Percentiles rank a stretch among this genome's conserved stretches.
phyloP scores from a whole-genome alignment of 345 rosid species.

The Populus ilicifolia region DNA sequence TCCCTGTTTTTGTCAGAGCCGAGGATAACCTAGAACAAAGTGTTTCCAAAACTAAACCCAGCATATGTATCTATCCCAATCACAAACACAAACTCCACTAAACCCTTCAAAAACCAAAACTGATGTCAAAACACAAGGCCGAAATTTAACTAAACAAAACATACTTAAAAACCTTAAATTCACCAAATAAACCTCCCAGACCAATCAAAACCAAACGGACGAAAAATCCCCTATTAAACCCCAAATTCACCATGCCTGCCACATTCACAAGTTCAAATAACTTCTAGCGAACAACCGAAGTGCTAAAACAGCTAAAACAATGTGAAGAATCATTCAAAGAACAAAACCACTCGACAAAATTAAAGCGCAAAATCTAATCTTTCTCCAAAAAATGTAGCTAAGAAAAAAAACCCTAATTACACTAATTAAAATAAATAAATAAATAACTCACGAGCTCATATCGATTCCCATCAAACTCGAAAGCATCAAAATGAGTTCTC shows the following conservation, averaged over 20 bases:
- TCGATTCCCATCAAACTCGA: slow-evolving; percentile 68
- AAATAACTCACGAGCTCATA: slow-evolving; percentile 49
- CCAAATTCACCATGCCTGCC: neutral
- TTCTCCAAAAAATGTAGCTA: neutral
- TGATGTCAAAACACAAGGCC: neutral
- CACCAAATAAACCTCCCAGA: neutral
- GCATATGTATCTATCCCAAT: neutral
- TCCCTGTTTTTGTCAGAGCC: neutral
- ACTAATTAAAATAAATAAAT: neutral
- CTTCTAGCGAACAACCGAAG: neutral
- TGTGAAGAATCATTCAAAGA: neutral
- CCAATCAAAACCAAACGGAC: neutral
- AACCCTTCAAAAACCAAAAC: neutral
- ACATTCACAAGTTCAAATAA: neutral
- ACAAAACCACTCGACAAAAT: no score
- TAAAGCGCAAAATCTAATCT: neutral
- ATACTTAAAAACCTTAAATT: neutral
- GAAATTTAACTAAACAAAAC: neutral
- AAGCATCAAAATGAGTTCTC: slow-evolving; percentile 55
- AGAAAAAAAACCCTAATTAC: neutral
- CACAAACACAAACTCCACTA: no score
- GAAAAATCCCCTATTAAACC: neutral
- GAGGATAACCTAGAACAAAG: neutral
- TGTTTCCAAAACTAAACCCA: neutral
- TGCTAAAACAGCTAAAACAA: neutral